Evolutionary conservation across 345 rosid genomes (phyloP).

Genomic region (Sisymbrium irio): DNA sequence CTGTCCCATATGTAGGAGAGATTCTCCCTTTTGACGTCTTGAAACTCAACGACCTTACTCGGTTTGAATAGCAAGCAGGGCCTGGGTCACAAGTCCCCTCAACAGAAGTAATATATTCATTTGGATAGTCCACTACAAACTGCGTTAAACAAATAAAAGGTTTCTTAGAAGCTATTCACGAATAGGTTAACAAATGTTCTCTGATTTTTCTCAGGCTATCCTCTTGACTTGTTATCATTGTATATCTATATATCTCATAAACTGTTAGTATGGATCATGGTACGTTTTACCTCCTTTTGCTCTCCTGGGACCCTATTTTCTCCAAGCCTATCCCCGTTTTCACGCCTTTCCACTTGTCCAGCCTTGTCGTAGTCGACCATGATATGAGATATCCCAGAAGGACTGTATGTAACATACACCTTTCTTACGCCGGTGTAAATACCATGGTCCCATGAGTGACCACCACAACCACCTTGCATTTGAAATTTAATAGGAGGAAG

Average conservation of each 20-base stretch:
- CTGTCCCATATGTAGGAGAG: not conserved
- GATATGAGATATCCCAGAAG: not conserved
- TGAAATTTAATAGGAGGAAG: not conserved
- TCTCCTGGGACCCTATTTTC: not conserved
- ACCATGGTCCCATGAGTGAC: not conserved
- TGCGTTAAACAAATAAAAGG: too few species aligned
- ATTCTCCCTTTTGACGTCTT: not conserved
- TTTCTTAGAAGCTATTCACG: too few species aligned
- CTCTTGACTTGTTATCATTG: too few species aligned
- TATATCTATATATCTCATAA: too few species aligned
- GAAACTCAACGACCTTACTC: slow-evolving; percentile 11
- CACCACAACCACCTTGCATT: not conserved
- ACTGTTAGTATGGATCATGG: too few species aligned
- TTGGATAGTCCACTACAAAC: too few species aligned
- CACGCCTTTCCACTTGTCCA: not conserved
- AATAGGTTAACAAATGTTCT: too few species aligned
- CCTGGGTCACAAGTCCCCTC: not conserved
- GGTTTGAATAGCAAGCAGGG: not conserved
- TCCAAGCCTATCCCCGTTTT: not conserved
- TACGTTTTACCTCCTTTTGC: too few species aligned
- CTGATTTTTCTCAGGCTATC: too few species aligned
- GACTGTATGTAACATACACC: not conserved
- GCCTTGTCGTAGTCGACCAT: not conserved
- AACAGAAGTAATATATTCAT: slow-evolving; percentile 10
- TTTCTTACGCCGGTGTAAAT: slow-evolving; percentile 5